These are phyloP conservation scores for Citrus inodora DNA, from an alignment of 345 rosid genomes.

Conservation along the genomic window DNA sequence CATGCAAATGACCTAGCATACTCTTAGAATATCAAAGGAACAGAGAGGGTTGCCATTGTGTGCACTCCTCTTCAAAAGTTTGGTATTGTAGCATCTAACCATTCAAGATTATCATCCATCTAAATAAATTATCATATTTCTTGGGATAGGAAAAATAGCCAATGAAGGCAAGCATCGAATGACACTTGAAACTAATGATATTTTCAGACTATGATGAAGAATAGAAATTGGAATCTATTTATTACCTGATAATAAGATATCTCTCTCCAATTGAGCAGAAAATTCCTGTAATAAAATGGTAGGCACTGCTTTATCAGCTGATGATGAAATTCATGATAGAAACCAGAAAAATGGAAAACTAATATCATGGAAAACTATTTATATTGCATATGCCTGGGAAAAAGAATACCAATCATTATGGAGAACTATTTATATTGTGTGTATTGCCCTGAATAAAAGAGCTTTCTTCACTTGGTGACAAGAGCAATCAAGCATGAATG, in stretches of 20 bases:
- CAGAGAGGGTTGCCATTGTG: not conserved
- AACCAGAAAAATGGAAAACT: not conserved
- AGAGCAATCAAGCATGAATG: not conserved
- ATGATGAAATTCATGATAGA: constrained; percentile 1
- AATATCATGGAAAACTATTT: not conserved
- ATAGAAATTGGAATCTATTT: constrained; percentile 2
- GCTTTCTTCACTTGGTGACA: not conserved
- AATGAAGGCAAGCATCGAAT: constrained; percentile 1
- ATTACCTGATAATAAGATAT: constrained; percentile 76
- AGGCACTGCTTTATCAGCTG: constrained; percentile 11
- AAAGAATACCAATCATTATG: not conserved
- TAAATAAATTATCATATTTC: constrained; percentile 1
- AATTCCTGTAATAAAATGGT: constrained; percentile 64
- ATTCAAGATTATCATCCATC: not conserved
- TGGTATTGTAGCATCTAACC: not conserved
- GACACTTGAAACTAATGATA: not conserved
- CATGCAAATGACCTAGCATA: not conserved
- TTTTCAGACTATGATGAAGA: not conserved
- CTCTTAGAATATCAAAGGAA: not conserved
- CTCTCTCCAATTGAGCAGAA: constrained; percentile 95
- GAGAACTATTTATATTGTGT: not conserved
- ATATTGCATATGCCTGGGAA: not conserved
- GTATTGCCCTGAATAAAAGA: not conserved
- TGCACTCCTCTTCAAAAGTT: not conserved
- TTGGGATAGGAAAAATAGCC: not conserved